These are phyloP conservation scores for Candida patagonica DNA, from an alignment of 805 yeast genomes.

Conservation along the genomic window DNA sequence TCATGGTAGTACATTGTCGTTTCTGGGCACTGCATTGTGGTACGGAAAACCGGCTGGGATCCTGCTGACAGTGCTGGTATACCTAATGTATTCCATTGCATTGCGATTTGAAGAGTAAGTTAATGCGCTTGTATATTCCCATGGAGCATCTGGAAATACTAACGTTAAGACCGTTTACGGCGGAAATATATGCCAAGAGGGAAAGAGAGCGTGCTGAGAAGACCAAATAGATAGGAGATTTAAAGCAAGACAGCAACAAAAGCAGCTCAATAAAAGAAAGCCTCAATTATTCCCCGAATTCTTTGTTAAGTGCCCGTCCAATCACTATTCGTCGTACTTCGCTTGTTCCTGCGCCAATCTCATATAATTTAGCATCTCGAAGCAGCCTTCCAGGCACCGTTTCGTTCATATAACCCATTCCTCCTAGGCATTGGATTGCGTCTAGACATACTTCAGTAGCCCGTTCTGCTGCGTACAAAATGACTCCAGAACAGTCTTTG, in stretches of 20 bases:
- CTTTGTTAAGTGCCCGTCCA: conserved; percentile 27
- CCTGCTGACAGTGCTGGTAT: conserved; percentile 60
- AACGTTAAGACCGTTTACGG: conserved; percentile 67
- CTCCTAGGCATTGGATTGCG: conserved; percentile 27
- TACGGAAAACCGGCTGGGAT: conserved; percentile 88
- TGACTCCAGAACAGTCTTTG: conserved; percentile 27
- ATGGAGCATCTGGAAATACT: background rate
- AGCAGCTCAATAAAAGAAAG: background rate
- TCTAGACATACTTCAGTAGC: conserved; percentile 26
- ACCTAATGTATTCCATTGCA: conserved; percentile 75
- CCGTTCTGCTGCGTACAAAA: conserved; percentile 27
- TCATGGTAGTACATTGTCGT: conserved; percentile 81
- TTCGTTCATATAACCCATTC: conserved; percentile 28
- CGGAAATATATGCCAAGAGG: conserved; percentile 73
- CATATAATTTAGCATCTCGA: conserved; percentile 27
- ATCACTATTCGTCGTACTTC: conserved; percentile 27
- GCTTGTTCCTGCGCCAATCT: conserved; percentile 27
- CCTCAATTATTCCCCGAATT: conserved; percentile 9
- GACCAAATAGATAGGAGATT: conserved; percentile 14
- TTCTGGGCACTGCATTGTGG: conserved; percentile 83
- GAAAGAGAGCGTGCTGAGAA: conserved; percentile 33
- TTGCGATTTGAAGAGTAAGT: conserved; percentile 69
- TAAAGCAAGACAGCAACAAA: background rate
- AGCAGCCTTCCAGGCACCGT: conserved; percentile 26
- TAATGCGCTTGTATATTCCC: background rate